phyloP scores from a whole-genome alignment of 139 green algal genomes.

The Pycnococcus provasolii region DNA sequence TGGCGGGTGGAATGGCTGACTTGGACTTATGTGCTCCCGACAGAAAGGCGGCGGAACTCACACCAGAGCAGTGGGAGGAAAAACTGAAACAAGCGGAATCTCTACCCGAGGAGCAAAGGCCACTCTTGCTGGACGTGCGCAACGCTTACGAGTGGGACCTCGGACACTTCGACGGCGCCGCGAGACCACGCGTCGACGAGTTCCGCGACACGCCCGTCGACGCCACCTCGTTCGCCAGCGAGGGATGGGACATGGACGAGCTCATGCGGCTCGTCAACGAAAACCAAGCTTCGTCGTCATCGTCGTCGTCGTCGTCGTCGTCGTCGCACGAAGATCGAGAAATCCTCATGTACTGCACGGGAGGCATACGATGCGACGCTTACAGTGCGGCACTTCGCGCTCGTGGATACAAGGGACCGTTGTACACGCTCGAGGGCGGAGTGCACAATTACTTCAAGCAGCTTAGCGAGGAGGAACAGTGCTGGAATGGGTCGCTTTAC shows the following conservation, averaged over 20 bases:
- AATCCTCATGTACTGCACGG: slow-evolving; percentile 92
- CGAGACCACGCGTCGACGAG: slow-evolving; percentile 56
- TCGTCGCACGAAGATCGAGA: slow-evolving; percentile 13
- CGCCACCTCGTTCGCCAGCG: no score
- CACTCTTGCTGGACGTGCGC: slow-evolving; percentile 80
- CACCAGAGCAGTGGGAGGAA: slow-evolving; percentile 24
- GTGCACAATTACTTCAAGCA: slow-evolving; percentile 57
- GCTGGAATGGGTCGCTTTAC: slow-evolving; percentile 83
- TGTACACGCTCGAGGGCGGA: slow-evolving; percentile 88
- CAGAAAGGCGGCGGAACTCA: slow-evolving; percentile 8
- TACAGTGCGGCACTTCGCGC: slow-evolving; percentile 77
- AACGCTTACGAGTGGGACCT: slow-evolving; percentile 97
- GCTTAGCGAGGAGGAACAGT: slow-evolving; percentile 6
- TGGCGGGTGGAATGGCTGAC: slow-evolving; percentile 5
- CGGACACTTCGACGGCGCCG: slow-evolving; percentile 80
- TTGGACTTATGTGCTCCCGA: slow-evolving; percentile 3
- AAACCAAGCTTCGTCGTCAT: no score
- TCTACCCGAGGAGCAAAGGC: slow-evolving; percentile 8
- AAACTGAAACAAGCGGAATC: slow-evolving; percentile 1
- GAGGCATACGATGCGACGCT: slow-evolving; percentile 94
- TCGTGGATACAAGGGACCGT: slow-evolving; percentile 54
- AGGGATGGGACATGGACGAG: no score
- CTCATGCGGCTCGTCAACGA: no score
- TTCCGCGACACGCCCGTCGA: slow-evolving; percentile 45
- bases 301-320: no score